phyloP scores from a whole-genome alignment of 2,329 filamentous ascomycete species.

The Fusarium solani-melongenae region DNA sequence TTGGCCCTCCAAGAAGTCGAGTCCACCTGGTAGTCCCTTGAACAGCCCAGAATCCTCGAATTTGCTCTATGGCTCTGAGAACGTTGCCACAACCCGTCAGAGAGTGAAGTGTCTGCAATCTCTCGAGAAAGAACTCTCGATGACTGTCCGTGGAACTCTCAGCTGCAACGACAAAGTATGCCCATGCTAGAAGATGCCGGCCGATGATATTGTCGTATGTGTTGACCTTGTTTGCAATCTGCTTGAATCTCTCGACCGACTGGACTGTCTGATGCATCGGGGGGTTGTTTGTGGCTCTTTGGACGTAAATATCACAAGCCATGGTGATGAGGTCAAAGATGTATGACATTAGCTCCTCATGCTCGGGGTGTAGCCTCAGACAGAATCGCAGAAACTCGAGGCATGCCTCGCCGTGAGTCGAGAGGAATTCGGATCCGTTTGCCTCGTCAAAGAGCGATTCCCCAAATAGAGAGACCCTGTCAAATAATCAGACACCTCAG shows the following conservation, averaged over 20 bases:
- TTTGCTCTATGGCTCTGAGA: slow-evolving; percentile 3
- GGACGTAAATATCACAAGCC: slow-evolving; percentile 14
- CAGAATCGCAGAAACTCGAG: slow-evolving; percentile 18
- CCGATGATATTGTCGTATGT: slow-evolving; percentile 4
- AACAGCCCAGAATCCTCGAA: slow-evolving; percentile 7
- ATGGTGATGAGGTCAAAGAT: slow-evolving; percentile 13
- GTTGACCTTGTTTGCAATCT: slow-evolving; percentile 2
- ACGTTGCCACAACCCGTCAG: slow-evolving; percentile 2
- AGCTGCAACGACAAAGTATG: slow-evolving; percentile 15
- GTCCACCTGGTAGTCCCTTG: slow-evolving; percentile 8
- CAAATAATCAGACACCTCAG: not conserved
- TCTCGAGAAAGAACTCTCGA: not conserved
- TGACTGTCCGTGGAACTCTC: slow-evolving; percentile 7
- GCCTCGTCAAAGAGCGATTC: slow-evolving; percentile 11
- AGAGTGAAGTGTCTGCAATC: not conserved
- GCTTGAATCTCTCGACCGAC: slow-evolving; percentile 1
- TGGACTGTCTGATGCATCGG: slow-evolving; percentile 1
- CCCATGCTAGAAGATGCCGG: slow-evolving; percentile 11
- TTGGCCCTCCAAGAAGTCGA: slow-evolving; percentile 3
- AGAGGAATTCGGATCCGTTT: slow-evolving; percentile 8
- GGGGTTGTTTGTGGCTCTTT: not conserved
- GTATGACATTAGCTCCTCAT: slow-evolving; percentile 10
- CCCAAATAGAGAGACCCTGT: slow-evolving; percentile 11
- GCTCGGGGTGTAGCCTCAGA: slow-evolving; percentile 5
- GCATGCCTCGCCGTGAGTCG: slow-evolving; percentile 5